Conservation (phyloP, 345 rosid species). For the Populus tremula region DNA sequence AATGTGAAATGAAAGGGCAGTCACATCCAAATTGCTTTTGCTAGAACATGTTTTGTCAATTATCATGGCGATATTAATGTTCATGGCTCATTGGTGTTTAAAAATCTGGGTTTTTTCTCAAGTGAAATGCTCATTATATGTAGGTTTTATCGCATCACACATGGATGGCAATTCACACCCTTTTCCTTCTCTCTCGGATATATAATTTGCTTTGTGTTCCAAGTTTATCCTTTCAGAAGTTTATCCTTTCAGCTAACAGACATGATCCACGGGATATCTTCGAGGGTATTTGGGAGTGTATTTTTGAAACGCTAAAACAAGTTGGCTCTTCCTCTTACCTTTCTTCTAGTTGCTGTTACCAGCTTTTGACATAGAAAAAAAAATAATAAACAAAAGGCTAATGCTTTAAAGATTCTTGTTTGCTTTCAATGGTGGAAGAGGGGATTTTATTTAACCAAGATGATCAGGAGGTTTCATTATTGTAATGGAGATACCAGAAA, state of each 20-base stretch:
- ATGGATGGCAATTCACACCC: not conserved
- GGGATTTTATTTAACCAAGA: not conserved
- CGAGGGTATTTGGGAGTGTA: too few relatives aligned
- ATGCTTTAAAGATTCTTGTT: slow-evolving; percentile 16
- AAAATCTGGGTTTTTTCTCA: not conserved
- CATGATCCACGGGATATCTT: too few relatives aligned
- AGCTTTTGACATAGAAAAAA: slow-evolving; percentile 5
- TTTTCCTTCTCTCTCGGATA: not conserved
- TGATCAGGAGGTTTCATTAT: slow-evolving; percentile 2
- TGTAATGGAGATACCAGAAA: not conserved
- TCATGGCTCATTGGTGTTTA: not conserved
- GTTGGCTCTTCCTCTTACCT: not conserved
- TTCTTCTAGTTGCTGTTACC: slow-evolving; percentile 1
- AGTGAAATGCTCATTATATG: not conserved
- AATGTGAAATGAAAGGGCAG: not conserved
- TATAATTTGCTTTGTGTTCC: not conserved
- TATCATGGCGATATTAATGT: not conserved
- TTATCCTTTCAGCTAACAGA: too few relatives aligned
- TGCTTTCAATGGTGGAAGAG: not conserved
- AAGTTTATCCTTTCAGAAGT: slow-evolving; percentile 13
- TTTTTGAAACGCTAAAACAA: too few relatives aligned
- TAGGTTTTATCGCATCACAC: not conserved
- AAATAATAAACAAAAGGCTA: slow-evolving; percentile 12
- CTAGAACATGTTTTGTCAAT: not conserved
- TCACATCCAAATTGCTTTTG: too few relatives aligned